Evolutionary conservation across 2,329 filamentous ascomycete genomes (phyloP).

Genomic region (Cryphonectria radicalis): DNA sequence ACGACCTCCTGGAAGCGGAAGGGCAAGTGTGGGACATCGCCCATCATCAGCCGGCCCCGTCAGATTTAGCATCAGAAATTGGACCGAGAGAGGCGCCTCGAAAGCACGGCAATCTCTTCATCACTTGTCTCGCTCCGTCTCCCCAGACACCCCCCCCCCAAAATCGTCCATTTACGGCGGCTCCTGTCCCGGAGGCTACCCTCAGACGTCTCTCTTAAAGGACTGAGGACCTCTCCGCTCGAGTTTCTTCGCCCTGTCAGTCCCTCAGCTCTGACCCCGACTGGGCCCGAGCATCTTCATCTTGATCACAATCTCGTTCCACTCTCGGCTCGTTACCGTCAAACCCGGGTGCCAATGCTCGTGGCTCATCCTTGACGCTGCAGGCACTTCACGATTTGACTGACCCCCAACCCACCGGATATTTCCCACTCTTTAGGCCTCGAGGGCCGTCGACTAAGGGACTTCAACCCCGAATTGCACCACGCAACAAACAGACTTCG

Average conservation of each 20-base stretch:
- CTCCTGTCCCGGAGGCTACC: background rate
- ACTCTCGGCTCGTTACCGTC: conserved; percentile 26
- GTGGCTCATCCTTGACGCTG: conserved; percentile 24
- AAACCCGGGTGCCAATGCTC: conserved; percentile 20
- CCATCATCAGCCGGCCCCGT: conserved; percentile 5
- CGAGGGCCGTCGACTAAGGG: conserved; percentile 6
- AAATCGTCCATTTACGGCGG: conserved; percentile 34
- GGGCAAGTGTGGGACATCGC: conserved; percentile 16
- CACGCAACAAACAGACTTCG: conserved; percentile 8
- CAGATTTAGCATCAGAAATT: conserved; percentile 4
- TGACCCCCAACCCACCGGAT: conserved; percentile 15
- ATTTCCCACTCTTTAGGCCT: conserved; percentile 6
- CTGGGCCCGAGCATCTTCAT: conserved; percentile 12
- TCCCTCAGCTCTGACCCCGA: conserved; percentile 11
- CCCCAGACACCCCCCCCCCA: background rate
- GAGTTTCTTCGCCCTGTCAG: background rate
- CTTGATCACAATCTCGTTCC: conserved; percentile 26
- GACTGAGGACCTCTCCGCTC: background rate
- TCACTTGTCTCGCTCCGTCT: background rate
- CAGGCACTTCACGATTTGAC: conserved; percentile 18
- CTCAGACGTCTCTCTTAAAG: background rate
- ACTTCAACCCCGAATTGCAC: conserved; percentile 9
- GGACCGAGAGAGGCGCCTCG: conserved; percentile 5
- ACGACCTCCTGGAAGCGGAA: conserved; percentile 22
- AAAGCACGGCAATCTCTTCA: conserved; percentile 1